A percentile compares a stretch with the other conserved stretches of the same genome.
These are phyloP conservation scores for Solanum pinnatisectum DNA, from an alignment of 257 asterid species.

Conservation along the genomic window DNA sequence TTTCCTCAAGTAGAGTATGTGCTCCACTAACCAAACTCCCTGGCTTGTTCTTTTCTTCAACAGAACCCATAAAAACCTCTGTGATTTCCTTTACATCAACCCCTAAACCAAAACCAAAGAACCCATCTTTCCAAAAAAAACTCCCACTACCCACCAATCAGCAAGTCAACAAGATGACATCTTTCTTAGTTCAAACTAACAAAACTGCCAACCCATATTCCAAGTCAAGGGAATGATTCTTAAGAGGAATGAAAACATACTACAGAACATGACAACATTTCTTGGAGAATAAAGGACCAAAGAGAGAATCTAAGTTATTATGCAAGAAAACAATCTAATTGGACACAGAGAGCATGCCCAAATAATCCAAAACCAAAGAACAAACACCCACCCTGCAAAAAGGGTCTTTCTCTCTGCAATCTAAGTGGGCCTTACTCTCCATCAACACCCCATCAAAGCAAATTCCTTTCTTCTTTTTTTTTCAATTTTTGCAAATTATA, in stretches of 20 bases:
- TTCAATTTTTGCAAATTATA: conserved; percentile 3
- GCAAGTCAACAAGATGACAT: conserved; percentile 7
- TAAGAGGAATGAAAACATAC: neutral
- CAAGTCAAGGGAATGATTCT: conserved; percentile 3
- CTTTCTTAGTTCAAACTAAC: conserved; percentile 1
- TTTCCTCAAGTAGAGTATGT: conserved; percentile 56
- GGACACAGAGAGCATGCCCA: conserved; percentile 29
- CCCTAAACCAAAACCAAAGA: conserved; percentile 10
- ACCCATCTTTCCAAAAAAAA: conserved; percentile 17
- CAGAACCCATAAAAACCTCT: conserved; percentile 35
- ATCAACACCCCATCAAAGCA: conserved; percentile 33
- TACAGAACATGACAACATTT: neutral
- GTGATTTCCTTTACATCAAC: conserved; percentile 11
- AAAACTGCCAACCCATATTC: neutral
- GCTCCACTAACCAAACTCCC: conserved; percentile 52
- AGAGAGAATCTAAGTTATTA: conserved; percentile 47
- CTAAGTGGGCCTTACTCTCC: conserved; percentile 71
- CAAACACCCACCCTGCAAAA: conserved; percentile 59
- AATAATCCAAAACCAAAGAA: conserved; percentile 59
- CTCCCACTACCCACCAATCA: neutral
- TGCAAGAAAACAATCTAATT: conserved; percentile 41
- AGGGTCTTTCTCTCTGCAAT: conserved; percentile 27
- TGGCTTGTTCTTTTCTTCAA: conserved; percentile 45
- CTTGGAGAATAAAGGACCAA: conserved; percentile 7
- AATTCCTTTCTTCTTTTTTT: neutral